Percentiles rank a stretch among this genome's conserved stretches.
Evolutionary conservation across 306 rosid genomes (phyloP).

Genomic region (Cicer bijugum): DNA sequence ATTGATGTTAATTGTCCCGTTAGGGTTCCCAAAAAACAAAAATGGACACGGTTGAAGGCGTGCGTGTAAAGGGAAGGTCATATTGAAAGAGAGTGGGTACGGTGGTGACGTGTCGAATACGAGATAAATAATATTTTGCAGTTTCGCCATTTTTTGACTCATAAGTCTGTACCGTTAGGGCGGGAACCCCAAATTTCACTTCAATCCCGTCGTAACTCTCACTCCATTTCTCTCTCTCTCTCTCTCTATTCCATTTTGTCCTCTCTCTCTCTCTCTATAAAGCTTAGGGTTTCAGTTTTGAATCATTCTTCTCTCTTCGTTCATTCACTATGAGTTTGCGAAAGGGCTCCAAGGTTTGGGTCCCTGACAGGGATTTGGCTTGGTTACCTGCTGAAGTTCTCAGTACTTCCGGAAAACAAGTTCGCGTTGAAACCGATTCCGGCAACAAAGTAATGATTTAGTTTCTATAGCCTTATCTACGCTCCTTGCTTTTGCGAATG

Average conservation of each 20-base stretch:
- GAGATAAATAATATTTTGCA: conserved; percentile 50
- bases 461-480: background rate
- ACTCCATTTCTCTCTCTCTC: conserved; percentile 41
- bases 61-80: background rate
- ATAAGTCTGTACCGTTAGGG: conserved; percentile 56
- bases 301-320: background rate
- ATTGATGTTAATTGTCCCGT: background rate
- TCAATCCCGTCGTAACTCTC: conserved; percentile 36
- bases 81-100: background rate
- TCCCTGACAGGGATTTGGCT: conserved; percentile 68
- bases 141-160: conserved; percentile 55
- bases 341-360: conserved; percentile 92
- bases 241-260: background rate
- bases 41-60: background rate
- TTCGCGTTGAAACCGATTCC: conserved; percentile 52
- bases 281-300: conserved; percentile 56
- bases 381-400: conserved; percentile 77
- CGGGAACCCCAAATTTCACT: conserved; percentile 80
- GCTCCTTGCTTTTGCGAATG: background rate
- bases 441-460: conserved; percentile 66
- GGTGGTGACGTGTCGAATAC: conserved; percentile 65
- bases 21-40: background rate
- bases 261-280: conserved; percentile 36
- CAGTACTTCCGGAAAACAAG: conserved; percentile 55
- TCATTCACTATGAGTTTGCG: conserved; percentile 64